These are phyloP conservation scores for Trametes polyzona DNA, from an alignment of 1,284 basidiomycete species.

Conservation along the genomic window DNA sequence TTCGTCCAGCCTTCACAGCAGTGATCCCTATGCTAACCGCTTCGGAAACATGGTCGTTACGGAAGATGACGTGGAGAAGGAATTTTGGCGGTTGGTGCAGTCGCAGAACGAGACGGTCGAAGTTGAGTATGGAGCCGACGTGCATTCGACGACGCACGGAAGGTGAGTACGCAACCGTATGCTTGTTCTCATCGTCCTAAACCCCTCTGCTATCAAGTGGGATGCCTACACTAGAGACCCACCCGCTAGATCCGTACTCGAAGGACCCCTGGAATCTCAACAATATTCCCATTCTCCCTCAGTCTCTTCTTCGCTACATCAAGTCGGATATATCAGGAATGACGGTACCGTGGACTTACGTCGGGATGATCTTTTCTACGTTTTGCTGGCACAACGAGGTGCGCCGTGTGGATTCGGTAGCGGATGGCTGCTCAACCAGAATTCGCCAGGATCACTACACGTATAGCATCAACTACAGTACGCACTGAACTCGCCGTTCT, in stretches of 20 bases:
- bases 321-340: constrained; percentile 99
- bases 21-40: constrained; percentile 48
- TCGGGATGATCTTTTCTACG: constrained; percentile 98
- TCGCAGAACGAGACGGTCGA: constrained; percentile 92
- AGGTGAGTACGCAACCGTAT: constrained; percentile 56
- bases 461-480: constrained; percentile 94
- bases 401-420: constrained; percentile 21
- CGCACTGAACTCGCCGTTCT: constrained; percentile 36
- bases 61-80: constrained; percentile 91
- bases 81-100: constrained; percentile 97
- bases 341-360: constrained; percentile 99
- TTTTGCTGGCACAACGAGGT: constrained; percentile 99
- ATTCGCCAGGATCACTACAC: constrained; percentile 89
- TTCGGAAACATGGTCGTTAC: constrained; percentile 74
- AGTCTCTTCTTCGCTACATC: constrained; percentile 91
- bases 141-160: constrained; percentile 97
- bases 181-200: constrained; percentile 1
- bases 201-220: constrained; percentile 59
- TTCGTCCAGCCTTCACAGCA: constrained; percentile 5
- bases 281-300: constrained; percentile 90
- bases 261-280: constrained; percentile 98
- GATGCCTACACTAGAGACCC: constrained; percentile 93
- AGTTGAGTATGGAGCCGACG: constrained; percentile 98
- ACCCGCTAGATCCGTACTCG: constrained; percentile 87
- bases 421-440: constrained; percentile 13